Conservation (phyloP, 139 green algal species). For the Closterium sp. region DNA sequence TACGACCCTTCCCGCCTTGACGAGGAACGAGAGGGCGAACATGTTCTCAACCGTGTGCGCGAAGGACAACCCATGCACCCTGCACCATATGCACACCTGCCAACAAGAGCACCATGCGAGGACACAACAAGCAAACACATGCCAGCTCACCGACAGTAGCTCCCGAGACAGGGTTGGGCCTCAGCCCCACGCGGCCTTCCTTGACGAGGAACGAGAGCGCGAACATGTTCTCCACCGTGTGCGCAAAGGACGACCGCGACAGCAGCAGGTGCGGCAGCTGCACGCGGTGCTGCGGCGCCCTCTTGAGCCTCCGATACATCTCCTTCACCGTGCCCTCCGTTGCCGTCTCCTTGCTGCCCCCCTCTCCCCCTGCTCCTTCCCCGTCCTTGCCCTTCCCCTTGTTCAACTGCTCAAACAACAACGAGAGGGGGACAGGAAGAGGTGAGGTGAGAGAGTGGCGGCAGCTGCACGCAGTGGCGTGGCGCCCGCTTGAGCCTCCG, state of each 20-base stretch:
- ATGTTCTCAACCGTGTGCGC: conserved; percentile 84
- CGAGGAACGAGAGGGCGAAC: conserved; percentile 83
- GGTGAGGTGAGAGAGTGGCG: not conserved
- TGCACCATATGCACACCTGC: too few relatives aligned
- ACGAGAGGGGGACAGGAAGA: not conserved
- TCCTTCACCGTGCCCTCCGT: not conserved
- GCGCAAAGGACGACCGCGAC: conserved; percentile 60
- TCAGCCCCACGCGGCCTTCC: conserved; percentile 4
- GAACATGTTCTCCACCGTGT: conserved; percentile 88
- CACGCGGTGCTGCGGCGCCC: not conserved
- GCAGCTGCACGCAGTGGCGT: not conserved
- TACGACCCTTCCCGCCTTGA: conserved; percentile 49
- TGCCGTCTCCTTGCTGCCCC: not conserved
- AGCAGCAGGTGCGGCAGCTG: not conserved
- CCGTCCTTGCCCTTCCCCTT: not conserved
- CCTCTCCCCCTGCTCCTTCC: not conserved
- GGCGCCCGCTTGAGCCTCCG: too few relatives aligned
- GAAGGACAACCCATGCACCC: conserved; percentile 64
- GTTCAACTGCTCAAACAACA: not conserved
- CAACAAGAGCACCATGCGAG: too few relatives aligned
- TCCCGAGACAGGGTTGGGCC: not conserved
- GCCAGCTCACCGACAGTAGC: not conserved
- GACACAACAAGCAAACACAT: not conserved
- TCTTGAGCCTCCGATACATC: not conserved
- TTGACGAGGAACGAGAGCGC: conserved; percentile 80